Conservation (phyloP, 2,329 filamentous ascomycete species). For the Apiospora kogelbergensis region DNA sequence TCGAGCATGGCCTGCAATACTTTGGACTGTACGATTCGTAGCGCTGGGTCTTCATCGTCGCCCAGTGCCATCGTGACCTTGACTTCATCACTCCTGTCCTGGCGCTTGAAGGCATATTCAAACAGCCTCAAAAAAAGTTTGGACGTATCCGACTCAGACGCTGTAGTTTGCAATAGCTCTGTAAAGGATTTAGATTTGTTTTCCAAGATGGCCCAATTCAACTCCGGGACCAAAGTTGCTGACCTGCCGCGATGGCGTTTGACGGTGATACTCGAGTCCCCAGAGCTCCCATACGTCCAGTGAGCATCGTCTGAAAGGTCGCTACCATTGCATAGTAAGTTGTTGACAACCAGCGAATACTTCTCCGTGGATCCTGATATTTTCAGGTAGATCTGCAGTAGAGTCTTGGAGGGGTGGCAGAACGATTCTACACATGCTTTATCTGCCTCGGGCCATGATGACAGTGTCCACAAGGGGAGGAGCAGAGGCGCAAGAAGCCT, state of each 20-base stretch:
- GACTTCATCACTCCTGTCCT: conserved; percentile 23
- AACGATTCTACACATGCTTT: conserved; percentile 37
- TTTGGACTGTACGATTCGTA: conserved; percentile 56
- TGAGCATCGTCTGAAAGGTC: conserved; percentile 25
- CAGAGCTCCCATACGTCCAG: conserved; percentile 54
- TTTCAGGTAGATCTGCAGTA: conserved; percentile 58
- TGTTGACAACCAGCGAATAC: conserved; percentile 48
- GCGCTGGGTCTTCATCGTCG: conserved; percentile 40
- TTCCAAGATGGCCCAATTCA: conserved; percentile 47
- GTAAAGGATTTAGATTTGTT: conserved; percentile 49
- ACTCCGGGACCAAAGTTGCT: conserved; percentile 16
- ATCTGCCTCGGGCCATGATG: conserved; percentile 46
- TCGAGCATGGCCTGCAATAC: conserved; percentile 67
- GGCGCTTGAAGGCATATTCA: conserved; percentile 53
- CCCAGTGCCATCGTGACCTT: conserved; percentile 30
- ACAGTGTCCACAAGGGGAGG: conserved; percentile 62
- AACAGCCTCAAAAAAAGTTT: conserved; percentile 61
- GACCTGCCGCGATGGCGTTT: conserved; percentile 31
- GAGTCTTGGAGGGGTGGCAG: conserved; percentile 44
- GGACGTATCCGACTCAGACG: conserved; percentile 56
- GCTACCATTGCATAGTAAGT: conserved; percentile 57
- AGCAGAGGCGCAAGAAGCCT: conserved; percentile 60
- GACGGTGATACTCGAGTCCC: conserved; percentile 52
- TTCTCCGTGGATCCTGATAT: conserved; percentile 53
- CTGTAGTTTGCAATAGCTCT: conserved; percentile 47